Percentiles rank a stretch among this genome's conserved stretches.
Conservation (phyloP, 768 basidiomycete species). For the Psilocybe cubensis region DNA sequence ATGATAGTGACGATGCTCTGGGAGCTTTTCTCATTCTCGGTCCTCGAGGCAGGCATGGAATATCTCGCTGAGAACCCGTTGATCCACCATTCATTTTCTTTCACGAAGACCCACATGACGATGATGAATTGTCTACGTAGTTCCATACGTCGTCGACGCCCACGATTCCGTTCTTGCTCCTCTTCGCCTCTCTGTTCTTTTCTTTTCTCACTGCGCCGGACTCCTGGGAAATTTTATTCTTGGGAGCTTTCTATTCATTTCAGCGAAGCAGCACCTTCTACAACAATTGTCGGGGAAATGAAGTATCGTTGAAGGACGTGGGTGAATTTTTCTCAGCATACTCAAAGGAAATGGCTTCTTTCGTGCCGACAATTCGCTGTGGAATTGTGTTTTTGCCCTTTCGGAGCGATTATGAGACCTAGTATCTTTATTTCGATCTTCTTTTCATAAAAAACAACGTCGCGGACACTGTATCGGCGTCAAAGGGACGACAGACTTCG, state of each 20-base stretch:
- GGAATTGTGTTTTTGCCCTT: constrained; percentile 4
- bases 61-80: constrained; percentile 7
- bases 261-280: not conserved
- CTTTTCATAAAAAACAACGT: constrained; percentile 4
- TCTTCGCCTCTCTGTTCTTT: not conserved
- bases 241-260: not conserved
- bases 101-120: constrained; percentile 3
- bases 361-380: not conserved
- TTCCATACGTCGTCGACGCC: constrained; percentile 2
- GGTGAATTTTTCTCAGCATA: constrained; percentile 5
- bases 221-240: constrained; percentile 12
- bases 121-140: too few species aligned
- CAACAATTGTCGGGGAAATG: constrained; percentile 7
- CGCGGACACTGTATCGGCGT: not conserved
- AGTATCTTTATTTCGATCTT: constrained; percentile 2
- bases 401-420: not conserved
- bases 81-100: too few species aligned
- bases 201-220: constrained; percentile 13
- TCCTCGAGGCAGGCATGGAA: constrained; percentile 8
- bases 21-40: too few species aligned
- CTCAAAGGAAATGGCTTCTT: not conserved
- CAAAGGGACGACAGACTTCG: not conserved
- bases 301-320: constrained; percentile 5
- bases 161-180: constrained; percentile 5
- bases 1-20: too few species aligned